Percentiles rank a stretch among this genome's conserved stretches.
Conservation (phyloP, 2,329 filamentous ascomycete genomes). For the Fusarium sp. region DNA sequence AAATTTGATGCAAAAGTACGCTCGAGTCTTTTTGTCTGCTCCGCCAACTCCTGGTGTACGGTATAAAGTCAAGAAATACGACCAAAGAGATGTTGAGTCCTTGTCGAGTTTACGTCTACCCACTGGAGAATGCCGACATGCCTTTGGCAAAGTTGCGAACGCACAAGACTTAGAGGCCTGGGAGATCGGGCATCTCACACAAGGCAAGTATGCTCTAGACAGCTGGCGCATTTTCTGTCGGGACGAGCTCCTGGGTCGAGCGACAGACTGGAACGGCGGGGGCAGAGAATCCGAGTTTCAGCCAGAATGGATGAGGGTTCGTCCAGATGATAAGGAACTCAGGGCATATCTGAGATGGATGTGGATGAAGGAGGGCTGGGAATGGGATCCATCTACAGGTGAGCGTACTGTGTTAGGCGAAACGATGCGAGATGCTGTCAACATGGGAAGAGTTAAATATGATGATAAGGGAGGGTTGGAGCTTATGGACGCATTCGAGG, state of each 20-base stretch:
- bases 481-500: constrained; percentile 53
- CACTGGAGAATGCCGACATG: neutral
- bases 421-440: constrained; percentile 68
- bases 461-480: constrained; percentile 63
- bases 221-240: constrained; percentile 96
- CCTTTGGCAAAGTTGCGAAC: constrained; percentile 11
- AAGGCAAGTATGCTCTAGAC: constrained; percentile 86
- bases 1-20: constrained; percentile 76
- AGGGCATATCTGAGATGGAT: constrained; percentile 88
- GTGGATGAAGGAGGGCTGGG: constrained; percentile 89
- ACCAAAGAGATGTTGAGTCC: constrained; percentile 52
- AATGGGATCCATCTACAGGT: constrained; percentile 82
- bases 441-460: constrained; percentile 69
- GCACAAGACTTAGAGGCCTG: constrained; percentile 64
- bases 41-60: constrained; percentile 72
- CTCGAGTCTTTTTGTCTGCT: constrained; percentile 73
- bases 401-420: constrained; percentile 66
- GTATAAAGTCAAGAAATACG: constrained; percentile 66
- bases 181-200: constrained; percentile 89
- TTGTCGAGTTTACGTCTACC: constrained; percentile 2
- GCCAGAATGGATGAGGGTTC: constrained; percentile 91
- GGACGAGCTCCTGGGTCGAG: constrained; percentile 77
- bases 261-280: constrained; percentile 75
- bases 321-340: constrained; percentile 89
- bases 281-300: constrained; percentile 70